Base-by-base conservation (phyloP, 768 basidiomycete genomes). In the Trametes maxima region DNA sequence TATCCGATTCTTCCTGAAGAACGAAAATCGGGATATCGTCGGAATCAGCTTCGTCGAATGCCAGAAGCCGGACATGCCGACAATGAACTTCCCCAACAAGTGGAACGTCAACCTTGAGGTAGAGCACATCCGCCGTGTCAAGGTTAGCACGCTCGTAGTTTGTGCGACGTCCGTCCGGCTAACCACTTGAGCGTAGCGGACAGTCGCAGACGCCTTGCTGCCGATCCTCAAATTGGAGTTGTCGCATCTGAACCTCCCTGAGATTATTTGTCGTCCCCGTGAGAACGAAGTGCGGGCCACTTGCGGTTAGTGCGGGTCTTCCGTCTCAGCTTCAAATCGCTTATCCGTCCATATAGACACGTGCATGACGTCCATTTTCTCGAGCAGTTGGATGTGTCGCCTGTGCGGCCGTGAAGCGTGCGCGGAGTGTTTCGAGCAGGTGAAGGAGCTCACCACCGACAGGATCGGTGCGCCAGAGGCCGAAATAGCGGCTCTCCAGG, bases 351-450 rank as follows among this genome's bases (percentile, higher is more conserved):
- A 21, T 8, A 36, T 71, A 96, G 94, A 97, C 74, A 93, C 90
- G 1, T 97, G 95, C 73, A 90, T 93, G 81, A 95, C 93, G 5
- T 95, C 94, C 13, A 86, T 96, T 59, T 96, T 96, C 74, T 89
- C 90, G 6, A 87, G 85, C 59, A 89, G 87, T 33, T 96, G 91
- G 86, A 90, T 95, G 84, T 96, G 94, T 72, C 82, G 89, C n/a
- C 71, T 85, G 40, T 98, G 95, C 72, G 95, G 93, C 5, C 85
- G 92, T 11, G 95, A 97, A 74, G 86, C 90, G 10, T 98, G 95
- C 70, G 80, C 86, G 0, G 90, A 92, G 61, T 97, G 95, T 70
- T 91, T 85, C 68, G 78, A 81, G 25, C 87, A 85, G 65, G 85
- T 95, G 54, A 75, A 77, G 57, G 84, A 86, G 14, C 75, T 90